Evolutionary conservation across 1,284 basidiomycete species (phyloP), one percentile per base, ranked within the genome.

Genomic region (Pseudozyma sp.): DNA sequence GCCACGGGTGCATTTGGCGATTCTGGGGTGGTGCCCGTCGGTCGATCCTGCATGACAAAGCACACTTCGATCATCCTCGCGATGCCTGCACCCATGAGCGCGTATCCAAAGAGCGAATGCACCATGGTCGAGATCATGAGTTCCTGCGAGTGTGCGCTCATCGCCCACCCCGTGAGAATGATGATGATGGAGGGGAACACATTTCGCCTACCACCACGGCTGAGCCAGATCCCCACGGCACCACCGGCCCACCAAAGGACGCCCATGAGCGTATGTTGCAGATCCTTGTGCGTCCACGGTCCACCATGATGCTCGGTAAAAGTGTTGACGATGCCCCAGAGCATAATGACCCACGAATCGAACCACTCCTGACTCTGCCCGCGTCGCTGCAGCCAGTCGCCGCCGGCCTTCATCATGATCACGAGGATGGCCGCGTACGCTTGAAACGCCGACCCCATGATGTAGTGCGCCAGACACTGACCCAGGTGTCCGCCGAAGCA

Each of bases 131-230:
- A 70, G 52, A 78, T 54, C 75, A 70, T 78, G 54, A 94, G 87
- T 9, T 89, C 90, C 86, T 97, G 95, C 2, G 89, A 89, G 77
- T 97, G 95, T 43, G 92, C 90, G 4, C 92, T 92, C 93, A 97
- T 96, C 0, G 92, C 94, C 92, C 93, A 97, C 3, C 95, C 95
- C 11, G 80, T 80, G n/a, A 78, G 17, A 16, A 64, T 54, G 60
- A 78, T 94, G 92, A 97, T 93, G 35, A 94, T 68, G 16, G 89
- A 89, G 2, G 95, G 94, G 3, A 96, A 87, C 24, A 96, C 89
- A 47, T 91, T 92, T 61, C 94, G 89, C 87, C 91, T 90, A 61
- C 94, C 93, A 45, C 92, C 91, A 52, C 93, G 88, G 17, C 92
- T 89, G 13, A 96, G 88, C 85, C 91, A 93, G 53, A 97, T 91